These are phyloP conservation scores for Lasiosphaeris hirsuta DNA, from an alignment of 495 filamentous ascomycete genomes.

Conservation along the genomic window DNA sequence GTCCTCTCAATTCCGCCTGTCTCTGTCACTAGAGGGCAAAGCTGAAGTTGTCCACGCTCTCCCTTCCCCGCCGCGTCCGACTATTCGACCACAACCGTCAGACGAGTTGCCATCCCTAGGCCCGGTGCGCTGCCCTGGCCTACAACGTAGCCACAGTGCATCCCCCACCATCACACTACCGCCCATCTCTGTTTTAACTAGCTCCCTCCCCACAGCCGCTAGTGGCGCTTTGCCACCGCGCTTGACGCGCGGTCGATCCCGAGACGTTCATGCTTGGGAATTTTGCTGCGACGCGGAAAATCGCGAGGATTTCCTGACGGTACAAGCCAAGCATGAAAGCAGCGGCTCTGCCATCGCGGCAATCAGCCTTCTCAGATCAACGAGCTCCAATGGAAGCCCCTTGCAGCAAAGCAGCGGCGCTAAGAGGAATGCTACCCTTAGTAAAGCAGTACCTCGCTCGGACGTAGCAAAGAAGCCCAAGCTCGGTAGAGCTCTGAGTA, in stretches of 20 bases:
- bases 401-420: constrained; percentile 47
- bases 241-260: constrained; percentile 63
- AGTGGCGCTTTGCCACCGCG: constrained; percentile 45
- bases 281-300: constrained; percentile 72
- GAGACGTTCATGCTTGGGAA: constrained; percentile 82
- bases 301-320: constrained; percentile 62
- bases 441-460: constrained; percentile 41
- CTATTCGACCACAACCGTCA: constrained; percentile 24
- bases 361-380: constrained; percentile 68
- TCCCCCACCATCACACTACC: constrained; percentile 51
- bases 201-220: constrained; percentile 49
- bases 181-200: constrained; percentile 53
- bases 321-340: constrained; percentile 68
- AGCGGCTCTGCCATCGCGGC: constrained; percentile 67
- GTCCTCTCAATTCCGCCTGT: constrained; percentile 58
- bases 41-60: constrained; percentile 70
- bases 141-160: constrained; percentile 53
- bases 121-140: constrained; percentile 50
- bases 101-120: constrained; percentile 44
- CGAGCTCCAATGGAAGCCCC: constrained; percentile 44
- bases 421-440: constrained; percentile 57
- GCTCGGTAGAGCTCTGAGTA: constrained; percentile 61
- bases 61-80: constrained; percentile 64
- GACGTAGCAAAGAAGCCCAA: constrained; percentile 60
- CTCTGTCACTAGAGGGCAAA: constrained; percentile 76